Evolutionary conservation across 345 rosid genomes (phyloP).

Genomic region (Heritiera littoralis): DNA sequence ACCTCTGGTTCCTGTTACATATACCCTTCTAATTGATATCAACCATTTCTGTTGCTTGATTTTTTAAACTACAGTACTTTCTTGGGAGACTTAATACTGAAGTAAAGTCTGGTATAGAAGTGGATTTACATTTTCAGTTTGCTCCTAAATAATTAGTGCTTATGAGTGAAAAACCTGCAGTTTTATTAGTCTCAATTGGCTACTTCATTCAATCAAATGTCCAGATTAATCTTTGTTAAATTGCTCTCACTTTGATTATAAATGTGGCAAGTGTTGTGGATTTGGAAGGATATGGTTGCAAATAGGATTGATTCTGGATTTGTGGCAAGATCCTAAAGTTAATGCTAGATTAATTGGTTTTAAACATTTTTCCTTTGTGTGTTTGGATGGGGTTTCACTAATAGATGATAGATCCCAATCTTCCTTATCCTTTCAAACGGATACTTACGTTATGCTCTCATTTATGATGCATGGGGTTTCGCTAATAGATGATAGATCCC

Average conservation of each 20-base stretch:
- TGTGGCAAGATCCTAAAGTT: neutral
- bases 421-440: neutral
- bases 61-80: neutral
- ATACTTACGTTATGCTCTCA: neutral
- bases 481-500: too few relatives aligned
- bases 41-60: neutral
- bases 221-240: neutral
- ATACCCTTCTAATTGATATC: neutral
- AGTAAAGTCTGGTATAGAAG: neutral
- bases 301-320: neutral
- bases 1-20: neutral
- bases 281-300: neutral
- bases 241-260: neutral
- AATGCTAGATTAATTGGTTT: neutral
- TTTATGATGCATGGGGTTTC: neutral
- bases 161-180: neutral
- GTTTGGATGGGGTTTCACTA: neutral
- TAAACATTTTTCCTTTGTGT: neutral
- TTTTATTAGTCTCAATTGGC: neutral
- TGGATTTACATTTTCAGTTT: neutral
- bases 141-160: neutral
- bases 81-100: neutral
- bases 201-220: neutral
- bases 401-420: neutral
- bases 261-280: neutral